These are phyloP conservation scores for Apophysomyces variabilis DNA, from an alignment of 371 early-diverging fungal genomes.

Conservation along the genomic window DNA sequence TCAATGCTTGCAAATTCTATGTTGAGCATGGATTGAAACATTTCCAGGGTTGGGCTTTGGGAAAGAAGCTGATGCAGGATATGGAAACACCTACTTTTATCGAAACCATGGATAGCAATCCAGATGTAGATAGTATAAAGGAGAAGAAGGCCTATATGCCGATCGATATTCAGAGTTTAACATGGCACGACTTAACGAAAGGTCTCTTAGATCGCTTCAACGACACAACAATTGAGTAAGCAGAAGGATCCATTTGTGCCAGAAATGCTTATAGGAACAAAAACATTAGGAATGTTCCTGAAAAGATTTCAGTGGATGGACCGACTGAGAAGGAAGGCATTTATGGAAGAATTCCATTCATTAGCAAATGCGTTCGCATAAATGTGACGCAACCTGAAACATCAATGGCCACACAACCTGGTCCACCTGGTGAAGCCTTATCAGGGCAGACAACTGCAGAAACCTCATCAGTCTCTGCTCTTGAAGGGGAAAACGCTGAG, in stretches of 20 bases:
- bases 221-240: slow-evolving; percentile 8
- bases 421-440: not conserved
- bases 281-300: too few relatives aligned
- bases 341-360: not conserved
- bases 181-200: slow-evolving; percentile 17
- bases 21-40: slow-evolving; percentile 34
- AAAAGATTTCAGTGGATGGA: not conserved
- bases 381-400: not conserved
- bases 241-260: too few relatives aligned
- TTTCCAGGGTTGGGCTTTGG: slow-evolving; percentile 45
- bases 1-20: slow-evolving; percentile 45
- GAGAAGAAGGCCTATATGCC: not conserved
- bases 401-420: not conserved
- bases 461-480: not conserved
- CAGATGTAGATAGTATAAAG: not conserved
- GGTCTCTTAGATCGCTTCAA: slow-evolving; percentile 12
- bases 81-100: slow-evolving; percentile 5
- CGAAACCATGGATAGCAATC: slow-evolving; percentile 11
- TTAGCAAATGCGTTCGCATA: not conserved
- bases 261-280: too few relatives aligned
- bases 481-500: not conserved
- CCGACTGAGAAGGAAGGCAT: not conserved
- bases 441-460: not conserved
- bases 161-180: slow-evolving; percentile 12
- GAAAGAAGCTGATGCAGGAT: slow-evolving; percentile 26